Conservation (phyloP, 805 yeast species). For the Lipomyces orientalis region DNA sequence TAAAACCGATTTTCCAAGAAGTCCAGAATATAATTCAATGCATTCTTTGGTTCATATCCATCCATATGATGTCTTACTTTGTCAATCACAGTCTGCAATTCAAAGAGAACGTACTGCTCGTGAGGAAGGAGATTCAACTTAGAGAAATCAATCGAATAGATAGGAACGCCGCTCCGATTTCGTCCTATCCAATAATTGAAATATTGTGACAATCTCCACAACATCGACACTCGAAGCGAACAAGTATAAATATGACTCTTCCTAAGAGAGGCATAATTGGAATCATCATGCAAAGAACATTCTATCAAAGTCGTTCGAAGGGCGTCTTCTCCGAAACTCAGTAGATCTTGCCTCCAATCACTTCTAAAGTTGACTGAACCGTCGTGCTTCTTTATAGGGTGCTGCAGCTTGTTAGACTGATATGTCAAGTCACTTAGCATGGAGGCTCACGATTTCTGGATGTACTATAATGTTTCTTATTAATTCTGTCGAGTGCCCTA, state of each 20-base stretch:
- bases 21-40: neutral
- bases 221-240: neutral
- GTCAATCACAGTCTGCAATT: slow-evolving; percentile 10
- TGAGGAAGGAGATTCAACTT: slow-evolving; percentile 16
- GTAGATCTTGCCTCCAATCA: slow-evolving; percentile 3
- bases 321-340: slow-evolving; percentile 1
- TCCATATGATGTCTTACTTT: neutral
- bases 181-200: slow-evolving; percentile 8
- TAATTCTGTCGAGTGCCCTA: neutral
- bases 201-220: slow-evolving; percentile 9
- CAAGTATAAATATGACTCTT: slow-evolving; percentile 1
- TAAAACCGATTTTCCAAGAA: slow-evolving; percentile 17
- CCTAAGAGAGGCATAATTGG: neutral
- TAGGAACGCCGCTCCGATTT: neutral
- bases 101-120: slow-evolving; percentile 14
- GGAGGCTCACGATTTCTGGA: slow-evolving; percentile 7
- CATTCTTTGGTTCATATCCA: slow-evolving; percentile 4
- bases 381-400: neutral
- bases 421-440: neutral
- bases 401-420: neutral
- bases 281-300: neutral
- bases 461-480: neutral
- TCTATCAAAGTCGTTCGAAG: neutral
- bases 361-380: neutral
- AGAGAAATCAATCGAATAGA: slow-evolving; percentile 18